These are phyloP conservation scores for Monosporascus sp. DNA, from an alignment of 2,329 filamentous ascomycete species.

Conservation along the genomic window DNA sequence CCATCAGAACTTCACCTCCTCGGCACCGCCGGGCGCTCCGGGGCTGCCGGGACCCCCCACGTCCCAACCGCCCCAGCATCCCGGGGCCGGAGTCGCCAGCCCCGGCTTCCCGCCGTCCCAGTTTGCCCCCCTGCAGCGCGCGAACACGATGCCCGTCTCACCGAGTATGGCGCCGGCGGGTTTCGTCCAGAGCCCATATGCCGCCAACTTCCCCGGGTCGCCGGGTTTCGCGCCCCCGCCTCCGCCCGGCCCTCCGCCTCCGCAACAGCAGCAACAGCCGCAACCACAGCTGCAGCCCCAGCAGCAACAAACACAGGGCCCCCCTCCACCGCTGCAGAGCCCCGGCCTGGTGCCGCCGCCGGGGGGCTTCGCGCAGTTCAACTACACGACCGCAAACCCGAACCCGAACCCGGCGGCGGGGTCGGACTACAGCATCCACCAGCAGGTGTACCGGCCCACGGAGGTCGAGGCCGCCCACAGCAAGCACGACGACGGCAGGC, in stretches of 20 bases:
- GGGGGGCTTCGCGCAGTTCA: slow-evolving; percentile 53
- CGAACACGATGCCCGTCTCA: slow-evolving; percentile 42
- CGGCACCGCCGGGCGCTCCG: slow-evolving; percentile 32
- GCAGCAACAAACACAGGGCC: slow-evolving; percentile 19
- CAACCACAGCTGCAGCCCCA: slow-evolving; percentile 7
- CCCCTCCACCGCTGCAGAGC: slow-evolving; percentile 29
- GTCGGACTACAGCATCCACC: slow-evolving; percentile 55
- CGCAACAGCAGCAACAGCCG: neutral
- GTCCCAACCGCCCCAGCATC: neutral
- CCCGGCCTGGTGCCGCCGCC: slow-evolving; percentile 38
- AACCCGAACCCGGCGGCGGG: slow-evolving; percentile 6
- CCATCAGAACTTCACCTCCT: slow-evolving; percentile 13
- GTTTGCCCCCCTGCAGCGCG: slow-evolving; percentile 38
- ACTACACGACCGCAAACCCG: slow-evolving; percentile 23
- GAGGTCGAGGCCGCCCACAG: slow-evolving; percentile 45
- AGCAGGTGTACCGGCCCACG: slow-evolving; percentile 64
- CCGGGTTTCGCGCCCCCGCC: slow-evolving; percentile 37
- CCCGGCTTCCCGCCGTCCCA: slow-evolving; percentile 38
- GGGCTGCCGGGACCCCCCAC: slow-evolving; percentile 33
- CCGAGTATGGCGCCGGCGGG: slow-evolving; percentile 34
- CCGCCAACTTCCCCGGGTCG: slow-evolving; percentile 38
- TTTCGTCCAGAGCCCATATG: slow-evolving; percentile 35
- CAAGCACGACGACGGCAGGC: slow-evolving; percentile 33
- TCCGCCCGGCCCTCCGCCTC: slow-evolving; percentile 1
- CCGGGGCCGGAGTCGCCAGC: slow-evolving; percentile 28